Conservation (phyloP, 176 grass and related monocot genomes). For the Echinochloa phyllopogon region DNA sequence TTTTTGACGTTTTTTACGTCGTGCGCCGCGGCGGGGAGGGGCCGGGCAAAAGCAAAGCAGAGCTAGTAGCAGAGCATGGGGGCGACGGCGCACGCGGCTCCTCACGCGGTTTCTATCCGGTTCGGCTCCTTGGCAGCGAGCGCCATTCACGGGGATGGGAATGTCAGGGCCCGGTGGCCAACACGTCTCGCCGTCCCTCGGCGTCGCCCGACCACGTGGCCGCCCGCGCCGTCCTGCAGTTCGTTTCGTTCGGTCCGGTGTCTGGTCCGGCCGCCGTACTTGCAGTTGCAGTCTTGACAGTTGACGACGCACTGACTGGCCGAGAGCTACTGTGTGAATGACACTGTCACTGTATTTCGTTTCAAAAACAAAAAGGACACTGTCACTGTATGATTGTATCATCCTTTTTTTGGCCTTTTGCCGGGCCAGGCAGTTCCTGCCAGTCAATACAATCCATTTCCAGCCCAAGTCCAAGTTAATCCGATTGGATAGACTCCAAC, state of each 20-base stretch:
- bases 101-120: slow-evolving; percentile 39
- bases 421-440: neutral
- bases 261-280: slow-evolving; percentile 10
- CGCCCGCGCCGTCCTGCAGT: neutral
- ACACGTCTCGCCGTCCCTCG: slow-evolving; percentile 38
- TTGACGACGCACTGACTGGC: slow-evolving; percentile 36
- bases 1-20: slow-evolving; percentile 23
- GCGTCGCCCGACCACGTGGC: slow-evolving; percentile 42
- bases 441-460: neutral
- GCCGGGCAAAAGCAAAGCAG: neutral
- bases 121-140: slow-evolving; percentile 35
- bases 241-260: neutral
- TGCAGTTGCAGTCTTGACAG: slow-evolving; percentile 3
- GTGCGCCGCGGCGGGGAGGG: neutral
- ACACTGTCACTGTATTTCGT: neutral
- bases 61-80: too few species aligned
- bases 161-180: slow-evolving; percentile 38
- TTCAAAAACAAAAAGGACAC: neutral
- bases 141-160: slow-evolving; percentile 55
- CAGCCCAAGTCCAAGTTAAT: neutral
- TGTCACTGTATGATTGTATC: neutral
- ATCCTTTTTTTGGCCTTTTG: neutral
- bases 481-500: neutral
- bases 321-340: neutral
- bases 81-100: slow-evolving; percentile 17